A percentile compares a stretch with the other conserved stretches of the same genome.
These are phyloP conservation scores for Cercospora zeae-maydis DNA, from an alignment of 2,329 filamentous ascomycete species.

Conservation along the genomic window DNA sequence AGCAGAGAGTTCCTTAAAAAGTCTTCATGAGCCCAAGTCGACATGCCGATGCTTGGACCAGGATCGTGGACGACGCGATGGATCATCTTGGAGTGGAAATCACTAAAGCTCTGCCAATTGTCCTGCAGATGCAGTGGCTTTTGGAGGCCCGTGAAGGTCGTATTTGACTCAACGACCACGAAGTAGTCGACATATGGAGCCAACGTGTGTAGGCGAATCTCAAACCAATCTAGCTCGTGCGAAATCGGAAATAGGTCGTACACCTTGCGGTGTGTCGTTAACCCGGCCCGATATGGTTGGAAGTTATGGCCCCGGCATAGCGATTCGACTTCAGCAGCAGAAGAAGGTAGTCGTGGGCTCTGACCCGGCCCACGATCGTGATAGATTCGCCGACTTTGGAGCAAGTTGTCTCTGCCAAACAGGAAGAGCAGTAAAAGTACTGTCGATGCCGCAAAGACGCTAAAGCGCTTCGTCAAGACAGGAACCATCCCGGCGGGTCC, in stretches of 20 bases:
- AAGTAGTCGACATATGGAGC: conserved; percentile 62
- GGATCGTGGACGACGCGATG: conserved; percentile 52
- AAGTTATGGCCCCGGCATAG: neutral
- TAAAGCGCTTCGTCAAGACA: neutral
- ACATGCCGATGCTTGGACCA: conserved; percentile 40
- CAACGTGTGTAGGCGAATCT: conserved; percentile 59
- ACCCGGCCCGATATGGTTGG: neutral
- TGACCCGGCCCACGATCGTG: neutral
- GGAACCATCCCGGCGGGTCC: neutral
- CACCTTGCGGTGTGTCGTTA: conserved; percentile 45
- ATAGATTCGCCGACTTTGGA: neutral
- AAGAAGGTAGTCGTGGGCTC: neutral
- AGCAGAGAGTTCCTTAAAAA: conserved; percentile 57
- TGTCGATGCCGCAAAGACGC: neutral
- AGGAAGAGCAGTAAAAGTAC: neutral
- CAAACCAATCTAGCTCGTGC: conserved; percentile 62
- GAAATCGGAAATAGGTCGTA: conserved; percentile 63
- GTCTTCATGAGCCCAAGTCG: conserved; percentile 53
- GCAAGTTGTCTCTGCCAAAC: neutral
- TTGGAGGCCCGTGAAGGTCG: conserved; percentile 55
- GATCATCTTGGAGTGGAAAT: conserved; percentile 59
- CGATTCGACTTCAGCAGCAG: neutral
- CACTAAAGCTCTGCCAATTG: conserved; percentile 51
- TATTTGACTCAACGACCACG: conserved; percentile 57
- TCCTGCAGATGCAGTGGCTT: conserved; percentile 55